Evolutionary conservation across 225 moss, liverwort and hornwort genomes (phyloP).

Genomic region (Rhytidiadelphus loreus): DNA sequence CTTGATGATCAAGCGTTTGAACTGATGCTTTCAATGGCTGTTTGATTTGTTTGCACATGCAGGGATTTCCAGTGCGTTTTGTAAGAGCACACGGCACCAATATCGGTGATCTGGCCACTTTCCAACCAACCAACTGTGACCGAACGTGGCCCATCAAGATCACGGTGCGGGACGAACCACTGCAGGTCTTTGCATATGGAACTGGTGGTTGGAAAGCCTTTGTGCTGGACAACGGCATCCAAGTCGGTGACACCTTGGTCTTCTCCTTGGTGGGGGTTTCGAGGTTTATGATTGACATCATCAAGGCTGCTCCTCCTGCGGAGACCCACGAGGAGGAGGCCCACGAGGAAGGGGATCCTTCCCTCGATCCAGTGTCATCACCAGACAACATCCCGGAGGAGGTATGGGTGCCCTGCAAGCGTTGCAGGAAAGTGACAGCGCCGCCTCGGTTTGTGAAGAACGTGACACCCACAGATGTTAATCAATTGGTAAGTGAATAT

Average conservation of each 20-base stretch:
- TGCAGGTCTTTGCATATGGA: neutral
- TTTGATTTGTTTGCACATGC: neutral
- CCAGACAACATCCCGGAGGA: neutral
- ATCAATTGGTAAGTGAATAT: neutral
- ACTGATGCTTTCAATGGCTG: neutral
- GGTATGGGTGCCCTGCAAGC: too few species aligned
- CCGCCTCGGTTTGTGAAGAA: neutral
- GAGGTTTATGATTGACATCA: rapidly evolving
- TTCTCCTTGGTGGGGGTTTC: neutral
- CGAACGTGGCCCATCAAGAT: neutral
- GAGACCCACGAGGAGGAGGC: neutral
- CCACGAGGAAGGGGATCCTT: neutral
- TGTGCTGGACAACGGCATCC: neutral
- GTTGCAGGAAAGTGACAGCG: too few species aligned
- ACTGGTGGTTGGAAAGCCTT: neutral
- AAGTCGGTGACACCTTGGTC: neutral
- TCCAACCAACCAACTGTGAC: neutral
- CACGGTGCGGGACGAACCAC: too few species aligned
- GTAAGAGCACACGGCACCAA: neutral
- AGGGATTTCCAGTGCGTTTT: neutral
- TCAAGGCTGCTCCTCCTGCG: neutral
- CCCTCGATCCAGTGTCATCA: neutral
- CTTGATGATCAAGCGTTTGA: neutral
- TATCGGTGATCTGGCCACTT: neutral
- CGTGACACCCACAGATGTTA: neutral